These are phyloP conservation scores for Backusella westeae DNA, from an alignment of 192 early-diverging fungal species.

Conservation along the genomic window DNA sequence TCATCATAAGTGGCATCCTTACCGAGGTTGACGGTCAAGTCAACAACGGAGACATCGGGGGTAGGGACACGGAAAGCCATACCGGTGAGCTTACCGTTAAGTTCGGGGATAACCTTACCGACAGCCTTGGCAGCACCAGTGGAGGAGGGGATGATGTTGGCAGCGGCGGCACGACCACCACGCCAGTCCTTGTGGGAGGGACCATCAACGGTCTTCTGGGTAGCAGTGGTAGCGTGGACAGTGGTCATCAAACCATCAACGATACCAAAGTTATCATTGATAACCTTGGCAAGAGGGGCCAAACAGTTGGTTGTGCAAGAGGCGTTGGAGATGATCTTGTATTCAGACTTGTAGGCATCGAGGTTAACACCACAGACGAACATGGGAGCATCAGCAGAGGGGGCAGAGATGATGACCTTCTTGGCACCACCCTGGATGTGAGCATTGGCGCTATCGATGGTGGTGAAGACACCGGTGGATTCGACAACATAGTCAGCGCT, in stretches of 20 bases:
- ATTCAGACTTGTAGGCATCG: slow-evolving; percentile 83
- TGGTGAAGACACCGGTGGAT: slow-evolving; percentile 99
- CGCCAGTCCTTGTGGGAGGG: slow-evolving; percentile 98
- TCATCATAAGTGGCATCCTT: no score
- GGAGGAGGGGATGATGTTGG: slow-evolving; percentile 96
- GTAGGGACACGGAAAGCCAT: slow-evolving; percentile 98
- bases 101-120: slow-evolving; percentile 91
- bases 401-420: slow-evolving; percentile 99
- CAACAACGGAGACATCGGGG: slow-evolving; percentile 95
- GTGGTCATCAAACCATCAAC: slow-evolving; percentile 98
- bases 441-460: slow-evolving; percentile 76
- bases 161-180: slow-evolving; percentile 87
- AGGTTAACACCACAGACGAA: slow-evolving; percentile 98
- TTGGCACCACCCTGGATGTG: slow-evolving; percentile 95
- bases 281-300: slow-evolving; percentile 96
- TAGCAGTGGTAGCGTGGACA: slow-evolving; percentile 96
- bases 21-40: slow-evolving; percentile 82
- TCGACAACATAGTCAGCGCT: slow-evolving; percentile 95
- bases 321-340: slow-evolving; percentile 94
- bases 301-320: slow-evolving; percentile 99
- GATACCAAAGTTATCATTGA: slow-evolving; percentile 96
- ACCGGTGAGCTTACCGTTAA: slow-evolving; percentile 96
- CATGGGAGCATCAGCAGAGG: slow-evolving; percentile 96
- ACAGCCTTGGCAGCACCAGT: slow-evolving; percentile 99
- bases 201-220: slow-evolving; percentile 99